Evolutionary conservation across 2,329 filamentous ascomycete species (phyloP).

Genomic region (Trichophaea hybrida): DNA sequence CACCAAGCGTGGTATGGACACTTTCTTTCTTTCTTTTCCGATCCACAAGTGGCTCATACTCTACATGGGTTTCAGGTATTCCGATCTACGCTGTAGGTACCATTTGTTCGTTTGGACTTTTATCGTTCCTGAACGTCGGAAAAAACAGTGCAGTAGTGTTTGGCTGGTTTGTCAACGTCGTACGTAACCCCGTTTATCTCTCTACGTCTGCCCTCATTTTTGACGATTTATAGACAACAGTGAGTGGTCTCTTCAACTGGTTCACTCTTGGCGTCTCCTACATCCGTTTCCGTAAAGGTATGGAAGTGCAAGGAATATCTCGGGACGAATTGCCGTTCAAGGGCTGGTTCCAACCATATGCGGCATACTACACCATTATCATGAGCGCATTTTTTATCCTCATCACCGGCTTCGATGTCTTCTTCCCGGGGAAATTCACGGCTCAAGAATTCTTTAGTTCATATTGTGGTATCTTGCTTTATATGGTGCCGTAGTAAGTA

Average conservation of each 20-base stretch:
- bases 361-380: constrained; percentile 51
- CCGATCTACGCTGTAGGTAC: constrained; percentile 37
- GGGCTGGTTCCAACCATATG: constrained; percentile 48
- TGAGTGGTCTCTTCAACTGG: constrained; percentile 58
- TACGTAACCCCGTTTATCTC: background rate
- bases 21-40: no score
- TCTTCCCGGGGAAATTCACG: constrained; percentile 43
- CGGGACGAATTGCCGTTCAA: constrained; percentile 46
- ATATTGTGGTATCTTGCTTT: constrained; percentile 52
- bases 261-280: constrained; percentile 50
- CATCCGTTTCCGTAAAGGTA: constrained; percentile 49
- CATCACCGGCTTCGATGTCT: constrained; percentile 55
- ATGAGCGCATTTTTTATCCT: constrained; percentile 50
- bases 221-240: constrained; percentile 35
- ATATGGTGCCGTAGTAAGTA: constrained; percentile 39
- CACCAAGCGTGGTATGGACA: background rate
- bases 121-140: constrained; percentile 55
- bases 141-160: constrained; percentile 47
- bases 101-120: constrained; percentile 26
- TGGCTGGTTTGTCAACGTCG: constrained; percentile 57
- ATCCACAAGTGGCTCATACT: background rate
- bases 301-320: constrained; percentile 43
- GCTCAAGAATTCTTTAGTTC: constrained; percentile 47
- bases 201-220: background rate
- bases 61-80: constrained; percentile 22